These are phyloP conservation scores for Oenanthe javanica DNA, from an alignment of 140 eudicot genomes.

Conservation along the genomic window DNA sequence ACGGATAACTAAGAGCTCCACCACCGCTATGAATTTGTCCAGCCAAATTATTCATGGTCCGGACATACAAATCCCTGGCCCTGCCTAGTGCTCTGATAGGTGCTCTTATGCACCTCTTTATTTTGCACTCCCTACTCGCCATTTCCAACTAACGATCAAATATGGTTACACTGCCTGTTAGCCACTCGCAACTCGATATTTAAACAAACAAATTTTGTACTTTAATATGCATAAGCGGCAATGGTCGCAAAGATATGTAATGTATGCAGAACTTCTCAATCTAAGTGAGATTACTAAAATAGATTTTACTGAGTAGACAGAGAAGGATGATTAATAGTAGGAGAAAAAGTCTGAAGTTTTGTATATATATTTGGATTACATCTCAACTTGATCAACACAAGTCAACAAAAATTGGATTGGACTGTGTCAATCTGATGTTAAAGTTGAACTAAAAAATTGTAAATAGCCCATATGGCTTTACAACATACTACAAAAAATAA, in stretches of 20 bases:
- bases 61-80: background rate
- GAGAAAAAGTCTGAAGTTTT: background rate
- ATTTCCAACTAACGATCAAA: background rate
- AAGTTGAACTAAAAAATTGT: background rate
- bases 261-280: background rate
- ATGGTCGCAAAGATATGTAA: background rate
- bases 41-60: conserved; percentile 1
- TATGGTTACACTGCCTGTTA: background rate
- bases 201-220: background rate
- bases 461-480: background rate
- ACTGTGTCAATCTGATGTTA: background rate
- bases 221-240: background rate
- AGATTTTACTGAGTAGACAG: background rate
- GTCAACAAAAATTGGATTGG: background rate
- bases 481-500: no score
- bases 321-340: background rate
- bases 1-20: background rate
- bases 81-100: background rate
- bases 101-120: conserved; percentile 1
- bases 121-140: background rate
- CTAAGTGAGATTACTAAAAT: background rate
- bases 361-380: background rate
- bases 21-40: background rate
- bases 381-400: background rate
- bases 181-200: background rate